These are phyloP conservation scores for Crithidia fasciculata DNA, from an alignment of 208 protist genomes.

Conservation along the genomic window DNA sequence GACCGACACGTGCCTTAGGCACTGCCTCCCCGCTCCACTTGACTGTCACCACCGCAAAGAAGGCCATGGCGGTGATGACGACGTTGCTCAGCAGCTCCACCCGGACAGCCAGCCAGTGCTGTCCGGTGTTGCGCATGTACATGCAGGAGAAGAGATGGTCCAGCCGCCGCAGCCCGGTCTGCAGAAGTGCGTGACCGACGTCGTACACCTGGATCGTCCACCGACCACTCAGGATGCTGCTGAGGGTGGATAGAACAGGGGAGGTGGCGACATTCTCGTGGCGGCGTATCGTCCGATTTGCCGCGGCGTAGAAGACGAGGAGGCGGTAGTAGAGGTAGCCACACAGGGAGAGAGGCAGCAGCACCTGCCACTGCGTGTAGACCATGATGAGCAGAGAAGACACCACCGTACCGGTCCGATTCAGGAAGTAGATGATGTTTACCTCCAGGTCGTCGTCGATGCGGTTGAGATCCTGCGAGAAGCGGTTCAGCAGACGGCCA, in stretches of 20 bases:
- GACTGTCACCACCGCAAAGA: slow-evolving; percentile 27
- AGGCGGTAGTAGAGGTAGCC: slow-evolving; percentile 75
- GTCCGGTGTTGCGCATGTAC: slow-evolving; percentile 39
- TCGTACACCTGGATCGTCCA: slow-evolving; percentile 83
- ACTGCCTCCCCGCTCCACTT: slow-evolving; percentile 2
- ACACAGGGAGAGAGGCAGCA: slow-evolving; percentile 45
- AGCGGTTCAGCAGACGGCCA: slow-evolving; percentile 77
- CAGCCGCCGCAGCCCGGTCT: slow-evolving; percentile 25
- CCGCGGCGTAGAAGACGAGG: slow-evolving; percentile 81
- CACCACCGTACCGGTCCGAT: slow-evolving; percentile 11
- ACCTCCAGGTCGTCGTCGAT: slow-evolving; percentile 72
- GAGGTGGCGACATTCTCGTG: slow-evolving; percentile 80
- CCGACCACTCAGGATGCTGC: slow-evolving; percentile 69
- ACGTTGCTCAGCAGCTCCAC: slow-evolving; percentile 80
- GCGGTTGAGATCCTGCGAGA: slow-evolving; percentile 70
- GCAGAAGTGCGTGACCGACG: slow-evolving; percentile 18
- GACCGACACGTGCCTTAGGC: slow-evolving; percentile 25
- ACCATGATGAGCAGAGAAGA: slow-evolving; percentile 31
- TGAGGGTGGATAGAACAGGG: slow-evolving; percentile 92
- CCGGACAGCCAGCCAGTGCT: slow-evolving; percentile 89
- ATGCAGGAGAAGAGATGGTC: slow-evolving; percentile 46
- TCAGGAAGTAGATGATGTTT: slow-evolving; percentile 35
- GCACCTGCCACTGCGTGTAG: slow-evolving; percentile 14
- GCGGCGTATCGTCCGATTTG: slow-evolving; percentile 84
- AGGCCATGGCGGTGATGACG: slow-evolving; percentile 27